Evolutionary conservation across 2,329 filamentous ascomycete species (phyloP).

Genomic region (Pseudogymnoascus sp.): DNA sequence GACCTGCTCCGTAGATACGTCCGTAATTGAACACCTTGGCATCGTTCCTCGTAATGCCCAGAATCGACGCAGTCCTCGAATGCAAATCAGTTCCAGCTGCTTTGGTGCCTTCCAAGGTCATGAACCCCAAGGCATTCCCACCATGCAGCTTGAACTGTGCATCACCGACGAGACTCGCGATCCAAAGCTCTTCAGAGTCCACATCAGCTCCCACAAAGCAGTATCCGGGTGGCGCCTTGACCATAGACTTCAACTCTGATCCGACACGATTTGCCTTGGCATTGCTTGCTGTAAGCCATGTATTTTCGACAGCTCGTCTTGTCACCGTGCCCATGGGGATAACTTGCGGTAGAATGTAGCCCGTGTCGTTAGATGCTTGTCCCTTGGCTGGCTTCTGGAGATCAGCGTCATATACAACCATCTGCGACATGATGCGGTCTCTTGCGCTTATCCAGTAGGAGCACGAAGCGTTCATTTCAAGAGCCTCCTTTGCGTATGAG

Average conservation of each 20-base stretch:
- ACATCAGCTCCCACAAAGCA: conserved; percentile 95
- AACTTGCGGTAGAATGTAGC: conserved; percentile 88
- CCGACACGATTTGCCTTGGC: conserved; percentile 94
- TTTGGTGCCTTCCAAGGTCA: conserved; percentile 96
- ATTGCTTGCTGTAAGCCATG: conserved; percentile 96
- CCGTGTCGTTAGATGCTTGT: conserved; percentile 35
- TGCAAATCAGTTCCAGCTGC: conserved; percentile 89
- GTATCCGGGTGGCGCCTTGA: conserved; percentile 84
- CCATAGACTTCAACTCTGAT: conserved; percentile 95
- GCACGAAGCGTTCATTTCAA: conserved; percentile 98
- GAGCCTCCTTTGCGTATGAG: conserved; percentile 81
- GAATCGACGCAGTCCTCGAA: conserved; percentile 83
- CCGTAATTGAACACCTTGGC: conserved; percentile 99
- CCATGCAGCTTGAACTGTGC: conserved; percentile 92
- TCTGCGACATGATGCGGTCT: conserved; percentile 88
- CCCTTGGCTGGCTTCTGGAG: conserved; percentile 26
- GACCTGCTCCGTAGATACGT: conserved; percentile 93
- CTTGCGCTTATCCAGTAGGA: conserved; percentile 98
- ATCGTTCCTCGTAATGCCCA: conserved; percentile 90
- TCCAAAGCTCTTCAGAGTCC: conserved; percentile 96
- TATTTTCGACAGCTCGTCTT: conserved; percentile 89
- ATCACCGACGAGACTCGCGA: conserved; percentile 89
- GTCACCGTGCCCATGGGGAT: conserved; percentile 99
- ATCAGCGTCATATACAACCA: conserved; percentile 82
- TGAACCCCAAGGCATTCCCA: conserved; percentile 95